Evolutionary conservation across 2,329 filamentous ascomycete genomes (phyloP).

Genomic region (Phaeosphaeriaceae sp.): DNA sequence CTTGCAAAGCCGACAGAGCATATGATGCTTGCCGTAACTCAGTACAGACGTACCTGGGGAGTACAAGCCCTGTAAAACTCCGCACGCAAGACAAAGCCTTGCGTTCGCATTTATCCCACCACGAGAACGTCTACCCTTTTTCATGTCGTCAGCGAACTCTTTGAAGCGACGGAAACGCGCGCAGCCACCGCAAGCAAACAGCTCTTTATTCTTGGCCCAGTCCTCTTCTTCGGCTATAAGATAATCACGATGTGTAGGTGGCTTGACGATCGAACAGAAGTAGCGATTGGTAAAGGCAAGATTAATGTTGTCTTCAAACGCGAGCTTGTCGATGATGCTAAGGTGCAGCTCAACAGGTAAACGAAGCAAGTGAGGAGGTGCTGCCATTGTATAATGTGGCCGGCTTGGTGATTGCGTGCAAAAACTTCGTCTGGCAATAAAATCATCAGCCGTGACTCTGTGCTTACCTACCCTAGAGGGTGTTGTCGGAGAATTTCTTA

Average conservation of each 20-base stretch:
- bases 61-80: constrained; percentile 28
- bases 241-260: constrained; percentile 25
- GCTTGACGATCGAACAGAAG: constrained; percentile 24
- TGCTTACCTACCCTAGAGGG: no score
- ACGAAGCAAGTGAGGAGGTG: constrained; percentile 24
- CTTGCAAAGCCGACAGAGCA: constrained; percentile 26
- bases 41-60: constrained; percentile 23
- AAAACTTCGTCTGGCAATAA: no score
- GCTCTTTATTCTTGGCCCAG: constrained; percentile 24
- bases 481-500: no score
- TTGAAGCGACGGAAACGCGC: constrained; percentile 21
- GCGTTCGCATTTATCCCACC: constrained; percentile 25
- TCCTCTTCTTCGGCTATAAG: constrained; percentile 26
- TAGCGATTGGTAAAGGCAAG: constrained; percentile 25
- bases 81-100: constrained; percentile 37
- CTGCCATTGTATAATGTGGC: constrained; percentile 12
- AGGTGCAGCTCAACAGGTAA: constrained; percentile 35
- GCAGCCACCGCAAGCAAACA: constrained; percentile 35
- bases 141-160: constrained; percentile 38
- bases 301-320: constrained; percentile 25
- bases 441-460: no score
- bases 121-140: constrained; percentile 35
- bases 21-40: constrained; percentile 24
- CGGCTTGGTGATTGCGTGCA: neutral
- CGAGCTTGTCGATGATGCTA: constrained; percentile 27